Percentiles rank a stretch among this genome's conserved stretches.
Evolutionary conservation across 225 moss, liverwort and hornwort genomes (phyloP).

Genomic region (Bryoerythrophyllum caledonicum): DNA sequence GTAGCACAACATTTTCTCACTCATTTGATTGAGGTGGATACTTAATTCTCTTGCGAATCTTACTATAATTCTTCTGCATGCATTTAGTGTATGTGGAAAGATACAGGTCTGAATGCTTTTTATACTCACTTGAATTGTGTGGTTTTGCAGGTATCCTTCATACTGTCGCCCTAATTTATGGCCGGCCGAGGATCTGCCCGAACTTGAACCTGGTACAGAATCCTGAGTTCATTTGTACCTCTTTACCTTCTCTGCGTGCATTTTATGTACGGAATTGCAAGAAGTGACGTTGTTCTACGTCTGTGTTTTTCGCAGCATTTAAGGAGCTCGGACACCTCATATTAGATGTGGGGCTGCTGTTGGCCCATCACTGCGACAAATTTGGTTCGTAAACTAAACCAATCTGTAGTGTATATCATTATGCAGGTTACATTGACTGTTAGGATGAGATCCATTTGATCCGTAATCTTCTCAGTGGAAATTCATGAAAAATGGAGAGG

Average conservation of each 20-base stretch:
- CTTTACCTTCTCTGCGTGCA: slow-evolving; percentile 4
- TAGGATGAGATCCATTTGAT: slow-evolving; percentile 11
- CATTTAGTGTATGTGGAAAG: slow-evolving; percentile 10
- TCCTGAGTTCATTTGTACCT: slow-evolving; percentile 12
- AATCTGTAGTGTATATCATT: neutral
- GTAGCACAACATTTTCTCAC: neutral
- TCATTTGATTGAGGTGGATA: neutral
- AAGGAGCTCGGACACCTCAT: slow-evolving; percentile 85
- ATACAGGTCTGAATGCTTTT: neutral
- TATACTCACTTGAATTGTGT: slow-evolving; percentile 19
- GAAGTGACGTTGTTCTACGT: slow-evolving; percentile 9
- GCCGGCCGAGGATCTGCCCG: slow-evolving; percentile 79
- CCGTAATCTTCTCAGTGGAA: slow-evolving; percentile 2
- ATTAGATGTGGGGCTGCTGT: slow-evolving; percentile 72
- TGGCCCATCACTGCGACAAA: slow-evolving; percentile 91
- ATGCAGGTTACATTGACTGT: slow-evolving; percentile 9
- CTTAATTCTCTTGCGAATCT: slow-evolving; percentile 8
- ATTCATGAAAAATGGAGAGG: slow-evolving; percentile 5
- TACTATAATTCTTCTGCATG: slow-evolving; percentile 14
- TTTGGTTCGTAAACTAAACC: slow-evolving; percentile 58
- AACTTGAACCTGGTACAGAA: slow-evolving; percentile 79
- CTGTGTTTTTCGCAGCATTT: slow-evolving; percentile 58
- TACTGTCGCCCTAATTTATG: slow-evolving; percentile 86
- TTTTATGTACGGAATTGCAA: neutral
- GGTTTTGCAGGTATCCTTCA: slow-evolving; percentile 75